A percentile compares a stretch with the other conserved stretches of the same genome.
Conservation (phyloP, 2,329 filamentous ascomycete genomes). For the Aspergillus texensis region DNA sequence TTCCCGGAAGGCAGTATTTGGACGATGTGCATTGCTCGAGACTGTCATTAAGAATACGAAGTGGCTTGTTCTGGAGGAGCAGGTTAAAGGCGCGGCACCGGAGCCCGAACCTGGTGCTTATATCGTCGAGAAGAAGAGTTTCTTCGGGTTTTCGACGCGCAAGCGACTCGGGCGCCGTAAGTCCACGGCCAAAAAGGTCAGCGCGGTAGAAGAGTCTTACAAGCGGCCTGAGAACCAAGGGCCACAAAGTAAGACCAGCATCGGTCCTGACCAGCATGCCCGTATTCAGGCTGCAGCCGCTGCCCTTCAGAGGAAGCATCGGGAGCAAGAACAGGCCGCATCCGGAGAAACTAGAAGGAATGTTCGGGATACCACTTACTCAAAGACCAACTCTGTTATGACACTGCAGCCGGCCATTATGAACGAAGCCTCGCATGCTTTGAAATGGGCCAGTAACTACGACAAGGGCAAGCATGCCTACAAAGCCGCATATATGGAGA, state of each 20-base stretch:
- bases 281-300: conserved; percentile 90
- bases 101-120: conserved; percentile 84
- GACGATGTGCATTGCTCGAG: conserved; percentile 88
- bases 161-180: conserved; percentile 69
- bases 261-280: conserved; percentile 88
- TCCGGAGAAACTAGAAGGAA: conserved; percentile 57
- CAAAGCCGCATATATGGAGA: conserved; percentile 80
- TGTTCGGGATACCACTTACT: conserved; percentile 55
- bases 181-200: conserved; percentile 65
- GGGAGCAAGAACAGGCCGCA: conserved; percentile 57
- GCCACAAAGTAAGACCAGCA: conserved; percentile 74
- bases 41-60: conserved; percentile 78
- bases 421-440: conserved; percentile 84
- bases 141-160: conserved; percentile 80
- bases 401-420: conserved; percentile 84
- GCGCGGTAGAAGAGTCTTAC: conserved; percentile 54
- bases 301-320: conserved; percentile 73
- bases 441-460: conserved; percentile 97
- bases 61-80: conserved; percentile 96
- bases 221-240: conserved; percentile 53
- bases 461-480: conserved; percentile 92
- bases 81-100: conserved; percentile 87
- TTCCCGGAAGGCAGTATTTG: conserved; percentile 87
- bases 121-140: conserved; percentile 92
- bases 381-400: conserved; percentile 86